Evolutionary conservation across 768 basidiomycete species (phyloP).

Genomic region (Termitomyces sp.): DNA sequence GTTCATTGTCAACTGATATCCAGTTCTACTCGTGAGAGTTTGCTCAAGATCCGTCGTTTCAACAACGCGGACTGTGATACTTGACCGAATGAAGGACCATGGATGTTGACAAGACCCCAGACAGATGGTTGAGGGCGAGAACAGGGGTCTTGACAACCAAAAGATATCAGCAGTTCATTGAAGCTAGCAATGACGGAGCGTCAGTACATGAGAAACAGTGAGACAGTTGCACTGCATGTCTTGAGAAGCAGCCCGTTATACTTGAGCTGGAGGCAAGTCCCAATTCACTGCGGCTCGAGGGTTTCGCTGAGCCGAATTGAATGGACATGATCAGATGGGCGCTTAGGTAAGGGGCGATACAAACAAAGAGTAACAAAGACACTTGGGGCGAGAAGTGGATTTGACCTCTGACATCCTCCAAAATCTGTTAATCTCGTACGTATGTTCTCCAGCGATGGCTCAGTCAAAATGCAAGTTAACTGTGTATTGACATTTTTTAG

Average conservation of each 20-base stretch:
- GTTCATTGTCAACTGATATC: neutral
- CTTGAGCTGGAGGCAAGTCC: no score
- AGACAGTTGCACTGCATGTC: no score
- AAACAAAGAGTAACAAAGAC: constrained; percentile 40
- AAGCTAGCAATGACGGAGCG: no score
- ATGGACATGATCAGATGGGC: neutral
- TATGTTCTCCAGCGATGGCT: constrained; percentile 1
- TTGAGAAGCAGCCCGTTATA: no score
- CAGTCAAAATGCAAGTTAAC: neutral
- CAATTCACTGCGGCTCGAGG: no score
- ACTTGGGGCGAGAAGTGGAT: constrained; percentile 9
- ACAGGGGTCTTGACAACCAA: neutral
- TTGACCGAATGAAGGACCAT: neutral
- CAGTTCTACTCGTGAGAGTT: neutral
- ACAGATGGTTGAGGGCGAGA: neutral
- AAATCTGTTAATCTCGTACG: constrained; percentile 12
- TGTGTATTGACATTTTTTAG: constrained; percentile 16
- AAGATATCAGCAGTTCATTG: neutral
- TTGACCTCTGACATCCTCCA: constrained; percentile 12
- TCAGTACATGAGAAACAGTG: no score
- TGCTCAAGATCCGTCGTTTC: neutral
- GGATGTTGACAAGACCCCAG: neutral
- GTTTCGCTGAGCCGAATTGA: no score
- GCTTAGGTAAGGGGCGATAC: constrained; percentile 18
- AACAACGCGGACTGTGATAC: neutral